A percentile compares a stretch with the other conserved stretches of the same genome.
These are phyloP conservation scores for Hortaea werneckii DNA, from an alignment of 2,329 filamentous ascomycete species.

Conservation along the genomic window DNA sequence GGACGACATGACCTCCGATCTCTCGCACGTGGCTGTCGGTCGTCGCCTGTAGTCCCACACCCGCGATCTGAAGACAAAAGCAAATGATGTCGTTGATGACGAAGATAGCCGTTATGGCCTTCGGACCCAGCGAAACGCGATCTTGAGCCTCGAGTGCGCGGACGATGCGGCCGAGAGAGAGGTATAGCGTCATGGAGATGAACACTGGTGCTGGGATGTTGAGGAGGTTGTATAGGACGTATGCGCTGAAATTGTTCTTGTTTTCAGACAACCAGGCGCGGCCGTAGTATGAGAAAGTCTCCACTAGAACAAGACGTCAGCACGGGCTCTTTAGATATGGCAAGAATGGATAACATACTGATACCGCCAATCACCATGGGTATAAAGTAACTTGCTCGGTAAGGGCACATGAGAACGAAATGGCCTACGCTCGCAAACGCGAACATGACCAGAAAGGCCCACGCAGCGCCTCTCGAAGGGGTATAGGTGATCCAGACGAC, in stretches of 20 bases:
- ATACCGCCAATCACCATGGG: too few species aligned
- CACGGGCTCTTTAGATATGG: background rate
- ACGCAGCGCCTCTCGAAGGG: too few species aligned
- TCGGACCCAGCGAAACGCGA: background rate
- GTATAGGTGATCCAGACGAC: too few species aligned
- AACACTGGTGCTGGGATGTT: slow-evolving; percentile 34
- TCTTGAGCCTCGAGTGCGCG: slow-evolving; percentile 4
- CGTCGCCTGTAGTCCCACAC: too few species aligned
- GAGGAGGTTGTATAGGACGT: slow-evolving; percentile 30
- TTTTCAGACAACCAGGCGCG: slow-evolving; percentile 28
- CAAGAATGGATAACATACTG: too few species aligned
- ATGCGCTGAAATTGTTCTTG: slow-evolving; percentile 28
- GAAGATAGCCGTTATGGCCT: slow-evolving; percentile 1
- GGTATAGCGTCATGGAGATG: slow-evolving; percentile 38
- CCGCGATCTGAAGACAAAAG: background rate
- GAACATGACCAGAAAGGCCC: too few species aligned
- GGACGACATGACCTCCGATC: too few species aligned
- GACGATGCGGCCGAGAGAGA: slow-evolving; percentile 34
- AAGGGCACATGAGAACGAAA: too few species aligned
- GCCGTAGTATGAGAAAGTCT: slow-evolving; percentile 31
- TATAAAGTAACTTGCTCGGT: too few species aligned
- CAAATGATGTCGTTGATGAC: slow-evolving; percentile 3
- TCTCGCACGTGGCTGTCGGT: too few species aligned
- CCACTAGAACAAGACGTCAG: slow-evolving; percentile 17
- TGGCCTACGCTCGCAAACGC: too few species aligned